Evolutionary conservation across 192 early-diverging fungal species (phyloP), one percentile per base, ranked within the genome.

Genomic region (Podila verticillata): DNA sequence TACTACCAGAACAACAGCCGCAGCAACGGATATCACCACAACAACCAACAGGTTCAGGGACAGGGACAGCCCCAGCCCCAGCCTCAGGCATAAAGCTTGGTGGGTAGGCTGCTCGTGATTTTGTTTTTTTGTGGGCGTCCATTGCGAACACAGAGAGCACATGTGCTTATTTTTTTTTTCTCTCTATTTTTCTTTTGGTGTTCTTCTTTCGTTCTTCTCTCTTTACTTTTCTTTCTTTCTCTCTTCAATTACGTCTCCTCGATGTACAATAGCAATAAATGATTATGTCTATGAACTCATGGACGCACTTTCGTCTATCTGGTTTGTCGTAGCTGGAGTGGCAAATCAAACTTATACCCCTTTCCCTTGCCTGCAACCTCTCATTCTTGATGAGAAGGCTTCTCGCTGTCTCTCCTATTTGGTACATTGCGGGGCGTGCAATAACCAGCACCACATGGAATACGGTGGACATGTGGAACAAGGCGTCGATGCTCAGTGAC

Each of bases 1-100:
- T 75, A 83, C 66, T 81, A 81, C 60, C 72, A 84, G n/a, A 66
- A 59, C 70, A 54, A n/a, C 39, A 72, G 67, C 39, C 64, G 51
- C 69, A 57, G 31, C 57, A 48, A 61, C 28, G 69, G 66, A 15
- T 64, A 80, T 31, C 75, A 79, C 58, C 67, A 69, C 17, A 26
- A 13, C 26, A 39, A 59, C 19, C 66, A 68, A 1, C 57, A 75
- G 7, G 22, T 26, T 19, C 72, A 63, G 31, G 67, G 65, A 19
- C 74, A 69, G 63, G 67, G 70, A 48, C 72, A 74, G 58, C 56
- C 57, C 7, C 86, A 79, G 44, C 73, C 82, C n/a, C n/a, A n/a
- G 54, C 65, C 70, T 34, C 81, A 67, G 58, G 48, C 68, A 71
- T 79, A 83, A 28, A 65, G 73, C 48, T 35, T 69, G 57, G 57